phyloP scores from a whole-genome alignment of 352 stramenopile genomes.

The Pythium coloratum region DNA sequence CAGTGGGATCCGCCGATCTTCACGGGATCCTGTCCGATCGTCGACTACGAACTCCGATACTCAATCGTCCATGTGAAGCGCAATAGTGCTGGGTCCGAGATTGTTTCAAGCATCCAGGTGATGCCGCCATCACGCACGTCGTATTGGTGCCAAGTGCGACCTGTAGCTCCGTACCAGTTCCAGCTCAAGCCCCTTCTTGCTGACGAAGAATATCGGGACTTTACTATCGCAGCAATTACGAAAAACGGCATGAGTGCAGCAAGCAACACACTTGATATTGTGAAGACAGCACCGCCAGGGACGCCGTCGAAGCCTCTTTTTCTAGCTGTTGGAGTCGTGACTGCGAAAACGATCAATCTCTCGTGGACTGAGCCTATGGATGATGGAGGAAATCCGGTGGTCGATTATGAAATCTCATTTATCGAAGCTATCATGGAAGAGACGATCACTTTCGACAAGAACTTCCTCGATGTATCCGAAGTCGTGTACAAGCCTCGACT shows the following conservation, averaged over 20 bases:
- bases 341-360: constrained; percentile 62
- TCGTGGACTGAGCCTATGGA: constrained; percentile 64
- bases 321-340: constrained; percentile 46
- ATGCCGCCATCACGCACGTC: constrained; percentile 34
- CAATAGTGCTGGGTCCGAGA: neutral
- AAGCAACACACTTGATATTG: constrained; percentile 44
- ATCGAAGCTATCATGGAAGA: constrained; percentile 61
- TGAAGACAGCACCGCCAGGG: constrained; percentile 35
- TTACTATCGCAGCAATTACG: constrained; percentile 53
- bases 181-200: constrained; percentile 37
- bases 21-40: constrained; percentile 59
- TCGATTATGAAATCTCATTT: constrained; percentile 73
- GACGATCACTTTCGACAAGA: constrained; percentile 34
- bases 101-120: constrained; percentile 21
- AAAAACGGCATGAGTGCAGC: constrained; percentile 48
- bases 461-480: constrained; percentile 56
- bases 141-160: constrained; percentile 54
- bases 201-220: constrained; percentile 48
- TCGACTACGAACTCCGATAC: constrained; percentile 67
- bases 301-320: constrained; percentile 50
- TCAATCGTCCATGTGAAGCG: constrained; percentile 29
- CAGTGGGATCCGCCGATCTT: constrained; percentile 73
- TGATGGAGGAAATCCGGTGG: constrained; percentile 50
- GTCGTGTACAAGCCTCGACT: constrained; percentile 54
- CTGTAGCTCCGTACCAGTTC: constrained; percentile 51